Evolutionary conservation across 371 early-diverging fungal species (phyloP).

Genomic region (Zychaea mexicana): DNA sequence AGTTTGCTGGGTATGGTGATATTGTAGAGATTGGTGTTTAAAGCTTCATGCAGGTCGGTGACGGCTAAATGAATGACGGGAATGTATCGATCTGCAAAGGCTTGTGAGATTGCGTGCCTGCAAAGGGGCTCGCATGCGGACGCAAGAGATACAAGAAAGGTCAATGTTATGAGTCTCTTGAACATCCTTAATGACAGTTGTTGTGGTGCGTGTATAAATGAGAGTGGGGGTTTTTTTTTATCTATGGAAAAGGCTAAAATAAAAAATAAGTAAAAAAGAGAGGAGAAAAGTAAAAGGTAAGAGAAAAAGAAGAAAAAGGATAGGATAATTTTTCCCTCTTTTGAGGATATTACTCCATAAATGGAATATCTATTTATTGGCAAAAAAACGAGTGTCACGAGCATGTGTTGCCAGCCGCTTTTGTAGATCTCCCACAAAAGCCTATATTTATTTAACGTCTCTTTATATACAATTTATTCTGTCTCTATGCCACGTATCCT

Average conservation of each 20-base stretch:
- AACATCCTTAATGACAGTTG: constrained; percentile 6
- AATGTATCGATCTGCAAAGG: constrained; percentile 52
- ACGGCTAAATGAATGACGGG: constrained; percentile 36
- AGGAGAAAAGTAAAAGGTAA: neutral
- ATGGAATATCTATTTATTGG: constrained; percentile 4
- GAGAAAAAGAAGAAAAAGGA: neutral
- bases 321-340: constrained; percentile 1
- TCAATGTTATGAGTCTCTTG: neutral
- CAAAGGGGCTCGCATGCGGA: constrained; percentile 62
- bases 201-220: neutral
- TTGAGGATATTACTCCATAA: neutral
- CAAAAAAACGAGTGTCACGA: neutral
- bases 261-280: constrained; percentile 6
- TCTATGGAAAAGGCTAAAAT: no score
- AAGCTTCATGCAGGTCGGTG: constrained; percentile 25
- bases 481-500: no score
- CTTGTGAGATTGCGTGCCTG: constrained; percentile 51
- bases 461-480: no score
- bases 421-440: neutral
- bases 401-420: neutral
- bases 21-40: constrained; percentile 19
- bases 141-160: constrained; percentile 16
- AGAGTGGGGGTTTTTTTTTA: no score
- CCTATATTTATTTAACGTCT: neutral
- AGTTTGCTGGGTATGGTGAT: constrained; percentile 28